Evolutionary conservation across 371 early-diverging fungal genomes (phyloP), one percentile per base, ranked within the genome.

Genomic region (Syncephalastrum racemosum): DNA sequence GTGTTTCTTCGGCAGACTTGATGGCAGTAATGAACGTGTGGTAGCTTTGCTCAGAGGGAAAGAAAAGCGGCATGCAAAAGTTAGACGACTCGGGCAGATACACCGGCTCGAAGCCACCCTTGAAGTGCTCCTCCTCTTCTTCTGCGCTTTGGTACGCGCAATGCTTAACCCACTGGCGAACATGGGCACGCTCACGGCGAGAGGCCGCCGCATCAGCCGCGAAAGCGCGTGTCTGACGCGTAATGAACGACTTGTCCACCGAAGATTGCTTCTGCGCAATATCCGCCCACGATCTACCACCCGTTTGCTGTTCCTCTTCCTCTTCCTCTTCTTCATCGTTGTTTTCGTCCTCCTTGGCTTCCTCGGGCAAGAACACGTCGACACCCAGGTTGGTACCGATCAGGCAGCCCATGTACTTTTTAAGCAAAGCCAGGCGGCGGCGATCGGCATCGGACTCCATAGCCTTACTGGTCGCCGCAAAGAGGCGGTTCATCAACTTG

Each of bases 11-110:
- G 25, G 83, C 79, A 16, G 68, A 63, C 16, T 73, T 69, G 50
- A 83, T 56, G 7, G 79, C 79, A 55, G 76, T 63, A 50, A 76
- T 54, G 56, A 83, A 66, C 25, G 64, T 60, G 64, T 82, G 61
- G 54, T 75, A 77, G 54, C 79, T 78, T 18, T 71, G 61, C 48
- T 82, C 77, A 3, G 71, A 75, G 2, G 78, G 71, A 58, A 59
- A 59, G 62, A 82, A 83, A 46, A 77, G 56, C 6, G 83, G 83
- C 56, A 71, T 77, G 60, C 81, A 75, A 50, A 70, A 83, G 39
- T 65, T 57, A 8, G 66, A 54, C 12, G 58, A n/a, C 5, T 50
- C 51, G 12, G 27, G 54, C 14, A 65, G 44, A 36, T 22, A 50
- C 20, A 48, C 27, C 4, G 66, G 66, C 19, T 60, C 51, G 24